A percentile compares a stretch with the other conserved stretches of the same genome.
Evolutionary conservation across 2,329 filamentous ascomycete genomes (phyloP).

Genomic region (Mariannaea sp.): DNA sequence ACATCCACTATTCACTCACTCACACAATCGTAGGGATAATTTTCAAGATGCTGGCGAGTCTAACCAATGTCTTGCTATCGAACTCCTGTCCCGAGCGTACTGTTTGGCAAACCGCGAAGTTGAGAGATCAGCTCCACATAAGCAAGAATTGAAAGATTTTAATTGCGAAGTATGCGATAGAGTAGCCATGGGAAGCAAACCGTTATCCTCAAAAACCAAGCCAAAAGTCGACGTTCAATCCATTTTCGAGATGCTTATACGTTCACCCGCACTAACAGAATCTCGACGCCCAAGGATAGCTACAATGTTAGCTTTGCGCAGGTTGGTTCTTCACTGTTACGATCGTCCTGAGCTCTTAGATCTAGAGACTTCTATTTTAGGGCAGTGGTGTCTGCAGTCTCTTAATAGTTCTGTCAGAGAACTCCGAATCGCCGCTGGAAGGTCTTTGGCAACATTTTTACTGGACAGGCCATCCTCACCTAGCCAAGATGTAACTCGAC

Average conservation of each 20-base stretch:
- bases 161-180: constrained; percentile 38
- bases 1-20: constrained; percentile 26
- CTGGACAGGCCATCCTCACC: constrained; percentile 29
- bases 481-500: constrained; percentile 34
- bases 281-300: constrained; percentile 68
- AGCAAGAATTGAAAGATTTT: neutral
- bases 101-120: constrained; percentile 32
- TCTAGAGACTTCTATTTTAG: constrained; percentile 68
- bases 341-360: constrained; percentile 63
- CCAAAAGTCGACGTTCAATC: constrained; percentile 47
- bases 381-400: constrained; percentile 81
- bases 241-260: constrained; percentile 54
- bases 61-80: constrained; percentile 57
- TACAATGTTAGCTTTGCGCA: constrained; percentile 73
- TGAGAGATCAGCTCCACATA: neutral
- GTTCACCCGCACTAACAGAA: constrained; percentile 52
- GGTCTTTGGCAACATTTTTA: constrained; percentile 70
- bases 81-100: constrained; percentile 58
- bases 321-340: constrained; percentile 69
- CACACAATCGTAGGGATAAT: constrained; percentile 34
- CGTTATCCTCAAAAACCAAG: constrained; percentile 8
- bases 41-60: constrained; percentile 55
- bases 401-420: constrained; percentile 85
- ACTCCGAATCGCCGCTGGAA: constrained; percentile 78
- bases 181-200: neutral